Base-by-base conservation (phyloP, 1,139 yeast genomes). In the Debaryomycetaceae sp. region DNA sequence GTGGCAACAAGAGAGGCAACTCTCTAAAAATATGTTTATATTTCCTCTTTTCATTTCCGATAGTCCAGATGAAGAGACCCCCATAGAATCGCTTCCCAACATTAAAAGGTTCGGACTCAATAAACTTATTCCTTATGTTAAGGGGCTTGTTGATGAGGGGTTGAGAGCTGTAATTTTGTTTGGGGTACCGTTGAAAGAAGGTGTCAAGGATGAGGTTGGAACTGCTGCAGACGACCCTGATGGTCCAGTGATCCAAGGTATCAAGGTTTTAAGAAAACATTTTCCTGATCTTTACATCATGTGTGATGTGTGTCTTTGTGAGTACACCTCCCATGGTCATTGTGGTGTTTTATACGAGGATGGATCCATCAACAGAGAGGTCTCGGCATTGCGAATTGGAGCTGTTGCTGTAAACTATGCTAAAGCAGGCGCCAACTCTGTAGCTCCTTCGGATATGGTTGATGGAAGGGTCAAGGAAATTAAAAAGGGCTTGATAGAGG, bases 361-460 rank as follows among this genome's bases (percentile, higher is more conserved):
- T 59, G 98, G 98, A 5, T 59, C 87, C 6, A 78, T 92, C 53
- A 83, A 85, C 57, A 77, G 96, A 44, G 87, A 82, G 43, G 63
- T 66, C 41, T 80, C 94, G 19, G 95, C 87, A 15, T 75, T 81
- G 50, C 75, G 99, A 59, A 75, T 92, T 39, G 97, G 95, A 2
- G 92, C 95, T 11, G 97, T 92, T 18, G 97, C 98, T 1, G 95
- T 87, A 17, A 91, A 87, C 61, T 92, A 92, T 58, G 98, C 98
- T 35, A 78, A 75, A 52, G 98, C 98, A 0, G 98, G 98, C 39
- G 97, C 96, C 2, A 77, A 92, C 59, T 85, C 89, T 41, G 96
- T 92, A 31, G 98, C 98, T 1, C 99, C 99, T 14, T 85, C 95
- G 11, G 98, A 92, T 61, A 92, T 94, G 98, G 83, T 91, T 59